phyloP scores from a whole-genome alignment of 495 filamentous ascomycete genomes.

The Wilcoxina mikolae region DNA sequence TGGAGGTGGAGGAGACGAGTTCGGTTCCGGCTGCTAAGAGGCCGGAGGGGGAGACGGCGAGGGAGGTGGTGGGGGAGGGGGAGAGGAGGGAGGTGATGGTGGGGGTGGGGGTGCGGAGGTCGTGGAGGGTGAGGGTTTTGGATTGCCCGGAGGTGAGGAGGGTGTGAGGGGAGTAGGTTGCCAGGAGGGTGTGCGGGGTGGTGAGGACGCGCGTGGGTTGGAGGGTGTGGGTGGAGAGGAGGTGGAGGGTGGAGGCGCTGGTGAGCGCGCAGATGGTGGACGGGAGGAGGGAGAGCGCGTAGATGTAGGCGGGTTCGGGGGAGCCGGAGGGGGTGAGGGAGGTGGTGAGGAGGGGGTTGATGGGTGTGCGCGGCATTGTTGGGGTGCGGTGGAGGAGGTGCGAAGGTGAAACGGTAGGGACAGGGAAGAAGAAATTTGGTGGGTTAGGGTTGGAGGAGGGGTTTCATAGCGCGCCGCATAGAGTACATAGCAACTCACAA shows the following conservation, averaged over 20 bases:
- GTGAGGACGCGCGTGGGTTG: not conserved
- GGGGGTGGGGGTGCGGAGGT: conserved; percentile 25
- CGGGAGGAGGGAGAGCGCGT: conserved; percentile 35
- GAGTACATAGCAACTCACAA: too few species aligned
- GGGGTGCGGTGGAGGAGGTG: not conserved
- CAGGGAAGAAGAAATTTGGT: not conserved
- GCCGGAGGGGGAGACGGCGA: conserved; percentile 41
- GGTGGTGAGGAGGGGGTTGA: conserved; percentile 3
- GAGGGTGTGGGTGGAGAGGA: conserved; percentile 34
- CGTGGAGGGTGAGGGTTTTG: conserved; percentile 41
- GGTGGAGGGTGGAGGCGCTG: conserved; percentile 40
- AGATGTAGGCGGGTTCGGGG: conserved; percentile 36
- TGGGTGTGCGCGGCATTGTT: conserved; percentile 9
- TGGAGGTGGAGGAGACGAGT: conserved; percentile 53
- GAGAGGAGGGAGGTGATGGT: conserved; percentile 39
- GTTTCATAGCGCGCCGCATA: too few species aligned
- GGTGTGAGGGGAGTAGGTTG: conserved; percentile 34
- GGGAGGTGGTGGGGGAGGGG: conserved; percentile 38
- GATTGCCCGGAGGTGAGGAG: conserved; percentile 36
- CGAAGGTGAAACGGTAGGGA: not conserved
- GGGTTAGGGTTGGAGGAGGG: not conserved
- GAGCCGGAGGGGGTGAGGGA: conserved; percentile 34
- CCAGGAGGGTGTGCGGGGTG: conserved; percentile 34
- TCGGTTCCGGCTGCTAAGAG: conserved; percentile 65
- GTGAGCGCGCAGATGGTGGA: conserved; percentile 39